phyloP scores from a whole-genome alignment of 2,329 filamentous ascomycete species.

The Pyrenophora seminiperda region DNA sequence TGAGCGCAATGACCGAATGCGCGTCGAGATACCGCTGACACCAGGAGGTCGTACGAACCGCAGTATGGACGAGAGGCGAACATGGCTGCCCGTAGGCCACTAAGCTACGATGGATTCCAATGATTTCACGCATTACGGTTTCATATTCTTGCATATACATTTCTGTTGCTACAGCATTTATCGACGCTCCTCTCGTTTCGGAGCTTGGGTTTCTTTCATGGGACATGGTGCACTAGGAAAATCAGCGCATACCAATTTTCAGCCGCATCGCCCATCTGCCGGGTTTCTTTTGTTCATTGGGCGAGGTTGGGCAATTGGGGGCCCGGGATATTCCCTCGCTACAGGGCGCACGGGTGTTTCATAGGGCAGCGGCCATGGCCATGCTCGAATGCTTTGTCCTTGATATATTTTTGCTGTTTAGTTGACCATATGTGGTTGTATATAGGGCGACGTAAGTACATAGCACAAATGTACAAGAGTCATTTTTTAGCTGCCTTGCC shows the following conservation, averaged over 20 bases:
- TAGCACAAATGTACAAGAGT: no score
- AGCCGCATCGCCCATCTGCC: slow-evolving; percentile 1
- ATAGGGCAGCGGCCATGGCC: not conserved
- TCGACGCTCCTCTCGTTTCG: slow-evolving; percentile 2
- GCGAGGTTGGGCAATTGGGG: no score
- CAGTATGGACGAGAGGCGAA: slow-evolving; percentile 67
- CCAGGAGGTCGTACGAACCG: slow-evolving; percentile 66
- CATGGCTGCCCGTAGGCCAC: slow-evolving; percentile 57
- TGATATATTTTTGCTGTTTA: no score
- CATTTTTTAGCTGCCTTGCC: no score
- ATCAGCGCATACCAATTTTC: not conserved
- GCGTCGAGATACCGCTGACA: slow-evolving; percentile 65
- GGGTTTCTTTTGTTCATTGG: not conserved
- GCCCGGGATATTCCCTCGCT: no score
- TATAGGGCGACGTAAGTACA: no score
- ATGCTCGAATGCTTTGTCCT: no score
- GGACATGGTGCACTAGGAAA: slow-evolving; percentile 5
- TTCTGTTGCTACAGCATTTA: slow-evolving; percentile 4
- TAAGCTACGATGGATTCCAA: slow-evolving; percentile 32
- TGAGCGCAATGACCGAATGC: slow-evolving; percentile 47
- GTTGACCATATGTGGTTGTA: no score
- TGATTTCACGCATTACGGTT: slow-evolving; percentile 28
- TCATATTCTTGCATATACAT: slow-evolving; percentile 20
- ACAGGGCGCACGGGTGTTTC: not conserved
- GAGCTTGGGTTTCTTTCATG: not conserved